phyloP scores from a whole-genome alignment of 257 asterid genomes.

The Nicotiana attenuata region DNA sequence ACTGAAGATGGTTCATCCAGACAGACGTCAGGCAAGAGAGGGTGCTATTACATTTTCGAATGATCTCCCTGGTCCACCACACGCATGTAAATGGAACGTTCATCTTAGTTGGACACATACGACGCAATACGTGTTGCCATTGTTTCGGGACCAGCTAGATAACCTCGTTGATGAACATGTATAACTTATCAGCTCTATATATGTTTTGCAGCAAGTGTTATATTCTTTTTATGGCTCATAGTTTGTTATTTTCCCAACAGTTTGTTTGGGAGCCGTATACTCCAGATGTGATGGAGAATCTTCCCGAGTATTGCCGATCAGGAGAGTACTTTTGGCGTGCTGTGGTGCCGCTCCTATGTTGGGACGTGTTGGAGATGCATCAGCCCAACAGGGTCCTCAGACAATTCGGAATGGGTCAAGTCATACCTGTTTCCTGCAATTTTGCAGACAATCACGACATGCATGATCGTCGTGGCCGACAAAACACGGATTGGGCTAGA shows the following conservation, averaged over 20 bases:
- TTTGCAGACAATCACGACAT: conserved; percentile 59
- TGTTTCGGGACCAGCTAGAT: not conserved
- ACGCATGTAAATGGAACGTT: conserved; percentile 25
- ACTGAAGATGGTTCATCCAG: conserved; percentile 10
- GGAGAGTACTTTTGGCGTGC: conserved; percentile 67
- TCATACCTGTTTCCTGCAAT: conserved; percentile 45
- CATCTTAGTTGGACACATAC: not conserved
- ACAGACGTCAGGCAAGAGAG: conserved; percentile 76
- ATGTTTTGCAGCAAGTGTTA: too few species aligned
- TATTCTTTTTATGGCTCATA: too few species aligned
- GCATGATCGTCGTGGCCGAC: conserved; percentile 80
- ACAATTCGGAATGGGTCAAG: conserved; percentile 66
- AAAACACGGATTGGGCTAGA: conserved; percentile 78
- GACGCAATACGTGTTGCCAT: not conserved
- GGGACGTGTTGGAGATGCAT: conserved; percentile 72
- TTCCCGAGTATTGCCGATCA: conserved; percentile 62
- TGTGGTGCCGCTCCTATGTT: conserved; percentile 70
- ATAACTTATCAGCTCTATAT: too few species aligned
- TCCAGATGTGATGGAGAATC: conserved; percentile 39
- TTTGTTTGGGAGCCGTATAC: conserved; percentile 77
- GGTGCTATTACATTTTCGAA: conserved; percentile 39
- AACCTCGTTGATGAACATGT: too few species aligned
- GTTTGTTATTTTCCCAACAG: too few species aligned
- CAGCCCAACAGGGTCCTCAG: conserved; percentile 74
- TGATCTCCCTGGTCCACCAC: conserved; percentile 26